Percentiles rank a stretch among this genome's conserved stretches.
Evolutionary conservation across 2,329 filamentous ascomycete species (phyloP).

Genomic region (Drechslerella dactyloides): DNA sequence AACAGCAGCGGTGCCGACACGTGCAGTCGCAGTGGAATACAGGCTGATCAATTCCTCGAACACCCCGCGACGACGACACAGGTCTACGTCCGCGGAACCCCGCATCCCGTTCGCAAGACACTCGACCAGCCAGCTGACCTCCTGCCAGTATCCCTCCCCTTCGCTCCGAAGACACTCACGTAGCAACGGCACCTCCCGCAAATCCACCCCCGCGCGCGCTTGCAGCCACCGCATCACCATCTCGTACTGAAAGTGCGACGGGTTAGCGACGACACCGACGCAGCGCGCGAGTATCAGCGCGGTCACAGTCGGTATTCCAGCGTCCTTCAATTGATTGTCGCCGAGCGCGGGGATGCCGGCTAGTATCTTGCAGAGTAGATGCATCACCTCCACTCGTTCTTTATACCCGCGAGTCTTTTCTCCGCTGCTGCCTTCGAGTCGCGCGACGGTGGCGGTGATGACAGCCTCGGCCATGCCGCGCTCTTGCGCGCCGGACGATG

Average conservation of each 20-base stretch:
- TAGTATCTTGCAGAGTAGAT: slow-evolving; percentile 52
- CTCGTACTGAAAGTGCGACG: slow-evolving; percentile 54
- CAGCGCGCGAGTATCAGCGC: slow-evolving; percentile 52
- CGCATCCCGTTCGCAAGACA: slow-evolving; percentile 50
- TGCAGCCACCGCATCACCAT: slow-evolving; percentile 53
- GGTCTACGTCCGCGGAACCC: slow-evolving; percentile 38
- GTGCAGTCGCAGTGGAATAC: slow-evolving; percentile 3
- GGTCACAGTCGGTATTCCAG: slow-evolving; percentile 52
- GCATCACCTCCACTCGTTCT: slow-evolving; percentile 52
- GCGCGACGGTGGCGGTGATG: slow-evolving; percentile 45
- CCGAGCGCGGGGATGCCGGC: slow-evolving; percentile 45
- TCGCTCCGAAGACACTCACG: slow-evolving; percentile 42
- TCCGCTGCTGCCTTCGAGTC: slow-evolving; percentile 47
- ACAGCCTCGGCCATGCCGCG: slow-evolving; percentile 52
- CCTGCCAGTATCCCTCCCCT: slow-evolving; percentile 53
- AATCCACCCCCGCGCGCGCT: slow-evolving; percentile 45
- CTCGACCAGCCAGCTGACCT: slow-evolving; percentile 53
- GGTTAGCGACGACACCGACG: slow-evolving; percentile 50
- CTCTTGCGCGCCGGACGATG: slow-evolving; percentile 40
- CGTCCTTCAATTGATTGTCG: slow-evolving; percentile 20
- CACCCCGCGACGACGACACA: slow-evolving; percentile 31
- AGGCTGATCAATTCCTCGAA: slow-evolving; percentile 33
- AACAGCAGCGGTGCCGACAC: not conserved
- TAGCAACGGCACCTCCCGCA: slow-evolving; percentile 53
- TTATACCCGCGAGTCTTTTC: slow-evolving; percentile 46